Base-by-base conservation (phyloP, 371 early-diverging fungal genomes). In the Rhizopus arrhizus region DNA sequence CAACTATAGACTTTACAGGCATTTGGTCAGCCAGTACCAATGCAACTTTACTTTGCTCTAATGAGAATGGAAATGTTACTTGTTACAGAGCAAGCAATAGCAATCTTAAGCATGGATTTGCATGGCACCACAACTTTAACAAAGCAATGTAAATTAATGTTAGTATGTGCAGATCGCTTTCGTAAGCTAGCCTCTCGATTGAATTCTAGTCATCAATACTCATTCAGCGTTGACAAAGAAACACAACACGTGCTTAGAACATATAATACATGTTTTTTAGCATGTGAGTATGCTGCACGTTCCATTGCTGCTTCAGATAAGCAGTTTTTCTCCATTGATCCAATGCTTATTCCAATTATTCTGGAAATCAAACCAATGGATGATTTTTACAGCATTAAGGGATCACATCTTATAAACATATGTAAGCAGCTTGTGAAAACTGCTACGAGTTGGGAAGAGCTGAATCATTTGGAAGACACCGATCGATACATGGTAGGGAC, bases 31-130 rank as follows among this genome's bases (percentile, higher is more conserved):
- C 50, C 64, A 13, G 33, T 62, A 16, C 28, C 45, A 4, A 58
- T 65, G 4, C 74, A 72, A 48, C 51, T 34, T 5, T 70, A 75
- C 68, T 76, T 66, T 57, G 55, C 73, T 28, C 73, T 71, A 22
- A 45, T 76, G 10, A 66, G 80, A 5, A 72, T 74, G 69, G 75
- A 79, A 28, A 67, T 70, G 59, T 49, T 74, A 15, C 56, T 52
- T 32, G 47, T 57, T 0, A 58, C 74, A 12, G 62, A 72, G 33
- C 50, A 53, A 5, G 45, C 66, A 35, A 5, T 66, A 16, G n/a
- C 35, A 28, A 45, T 59, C 1, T 34, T 61, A 36, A 43, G 46
- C 7, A n/a, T 64, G 6, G 12, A 46, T 33, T 13, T 32, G 4
- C 16, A 28, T 12, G 49, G 45, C 15, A 8, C 8, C 11, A 50